phyloP scores from a whole-genome alignment of 1,284 basidiomycete species.

The Leucoagaricus sp. region DNA sequence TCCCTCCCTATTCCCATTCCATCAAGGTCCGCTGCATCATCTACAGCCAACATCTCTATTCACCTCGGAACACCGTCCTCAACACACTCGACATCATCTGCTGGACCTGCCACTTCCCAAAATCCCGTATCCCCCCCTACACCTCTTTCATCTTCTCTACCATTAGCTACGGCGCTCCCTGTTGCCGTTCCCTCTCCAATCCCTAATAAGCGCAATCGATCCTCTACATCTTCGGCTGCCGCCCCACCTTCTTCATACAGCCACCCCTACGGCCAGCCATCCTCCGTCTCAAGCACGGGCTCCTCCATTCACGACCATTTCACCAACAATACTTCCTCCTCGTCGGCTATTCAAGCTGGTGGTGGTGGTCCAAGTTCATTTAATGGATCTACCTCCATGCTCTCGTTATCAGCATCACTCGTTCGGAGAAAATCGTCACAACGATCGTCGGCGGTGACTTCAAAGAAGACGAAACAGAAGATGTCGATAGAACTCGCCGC shows the following conservation, averaged over 20 bases:
- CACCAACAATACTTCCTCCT: not conserved
- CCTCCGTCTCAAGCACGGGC: not conserved
- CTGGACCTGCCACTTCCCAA: not conserved
- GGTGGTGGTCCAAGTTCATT: not conserved
- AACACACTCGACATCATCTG: not conserved
- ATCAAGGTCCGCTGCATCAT: too few relatives aligned
- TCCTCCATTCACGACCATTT: too few relatives aligned
- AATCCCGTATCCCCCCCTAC: not conserved
- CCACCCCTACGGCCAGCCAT: not conserved
- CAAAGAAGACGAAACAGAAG: constrained; percentile 46
- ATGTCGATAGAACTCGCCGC: constrained; percentile 78
- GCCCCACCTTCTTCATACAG: not conserved
- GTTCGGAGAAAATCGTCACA: constrained; percentile 18
- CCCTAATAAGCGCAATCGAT: not conserved
- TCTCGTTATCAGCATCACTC: not conserved
- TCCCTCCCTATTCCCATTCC: not conserved
- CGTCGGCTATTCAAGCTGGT: not conserved
- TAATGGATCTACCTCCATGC: not conserved
- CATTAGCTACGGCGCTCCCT: not conserved
- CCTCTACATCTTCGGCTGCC: not conserved
- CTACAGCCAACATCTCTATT: too few relatives aligned
- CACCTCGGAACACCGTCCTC: too few relatives aligned
- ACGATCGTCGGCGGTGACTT: constrained; percentile 29
- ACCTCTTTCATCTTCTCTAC: not conserved
- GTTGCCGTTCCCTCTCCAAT: not conserved